Base-by-base conservation (phyloP, 805 yeast species). In the Scheffersomyces coipomensis region DNA sequence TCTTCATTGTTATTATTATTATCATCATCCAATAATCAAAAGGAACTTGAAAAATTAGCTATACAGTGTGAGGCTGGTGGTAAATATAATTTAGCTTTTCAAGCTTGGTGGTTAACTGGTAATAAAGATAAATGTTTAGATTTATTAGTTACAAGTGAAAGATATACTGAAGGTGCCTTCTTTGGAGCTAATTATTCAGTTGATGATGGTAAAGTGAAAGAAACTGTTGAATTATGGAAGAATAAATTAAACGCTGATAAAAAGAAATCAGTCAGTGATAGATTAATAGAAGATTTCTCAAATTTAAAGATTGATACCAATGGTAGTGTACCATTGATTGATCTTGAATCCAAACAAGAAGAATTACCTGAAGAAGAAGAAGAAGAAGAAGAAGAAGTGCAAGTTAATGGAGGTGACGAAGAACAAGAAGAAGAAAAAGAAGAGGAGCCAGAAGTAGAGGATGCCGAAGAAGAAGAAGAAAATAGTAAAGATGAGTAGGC, bases 31-130 rank as follows among this genome's bases (percentile, higher is more conserved):
- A 90, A 88, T 57, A 75, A 88, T 60, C 71, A 69, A 50, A 65
- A 62, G 8, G 84, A 79, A 29, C 75, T 93, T 46, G 59, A 66
- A 16, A 66, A 70, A 39, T 73, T 91, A 27, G 96, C 93, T 5
- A 69, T 71, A 39, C 64, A 67, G 34, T 90, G 96, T 35, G 80
- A 76, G 50, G 66, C 60, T n/a, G 74, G 69, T 33, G 97, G 97
- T 35, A 84, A 84, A 58, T 87, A 81, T 64, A 93, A 93, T 61
- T 71, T 90, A 42, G 96, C 98, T 19, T 93, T 89, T 71, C 88
- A 87, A 57, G 85, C 96, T 10, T 81, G 81, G 60, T 93, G 98
- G 98, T 70, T 81, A 39, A 77, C 83, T 23, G 91, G 95, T 29
- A 85, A 88, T 56, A 70, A 79, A 27, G 64, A 68, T 13, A 70